phyloP scores from a whole-genome alignment of 2,329 filamentous ascomycete genomes.

The Mycogone perniciosa region DNA sequence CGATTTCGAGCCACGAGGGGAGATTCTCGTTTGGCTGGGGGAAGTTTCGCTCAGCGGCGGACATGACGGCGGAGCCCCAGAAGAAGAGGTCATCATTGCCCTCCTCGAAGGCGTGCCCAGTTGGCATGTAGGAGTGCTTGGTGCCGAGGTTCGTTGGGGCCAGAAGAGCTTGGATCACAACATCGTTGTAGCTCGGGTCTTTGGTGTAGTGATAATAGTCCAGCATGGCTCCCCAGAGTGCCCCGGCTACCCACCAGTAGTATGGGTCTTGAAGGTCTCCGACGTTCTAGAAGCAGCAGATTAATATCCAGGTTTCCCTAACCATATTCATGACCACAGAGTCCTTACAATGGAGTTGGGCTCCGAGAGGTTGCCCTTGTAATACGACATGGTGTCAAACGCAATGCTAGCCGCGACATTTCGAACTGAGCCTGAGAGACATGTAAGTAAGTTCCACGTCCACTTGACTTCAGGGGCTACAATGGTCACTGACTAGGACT shows the following conservation, averaged over 20 bases:
- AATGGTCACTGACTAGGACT: slow-evolving; percentile 18
- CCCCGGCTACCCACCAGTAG: slow-evolving; percentile 63
- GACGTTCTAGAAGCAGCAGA: slow-evolving; percentile 35
- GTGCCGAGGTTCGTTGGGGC: slow-evolving; percentile 51
- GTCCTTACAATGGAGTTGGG: slow-evolving; percentile 38
- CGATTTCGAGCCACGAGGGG: slow-evolving; percentile 61
- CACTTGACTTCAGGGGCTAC: background rate
- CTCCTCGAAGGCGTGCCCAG: slow-evolving; percentile 50
- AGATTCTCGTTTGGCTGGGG: slow-evolving; percentile 51
- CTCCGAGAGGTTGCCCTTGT: slow-evolving; percentile 52
- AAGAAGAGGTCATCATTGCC: slow-evolving; percentile 73
- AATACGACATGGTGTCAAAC: slow-evolving; percentile 56
- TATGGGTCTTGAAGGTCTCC: slow-evolving; percentile 60
- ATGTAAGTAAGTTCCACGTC: background rate
- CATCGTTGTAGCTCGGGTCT: slow-evolving; percentile 55
- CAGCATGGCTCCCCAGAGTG: slow-evolving; percentile 60
- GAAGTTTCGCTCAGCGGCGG: slow-evolving; percentile 63
- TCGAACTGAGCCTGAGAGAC: slow-evolving; percentile 51
- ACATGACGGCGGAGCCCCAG: slow-evolving; percentile 62
- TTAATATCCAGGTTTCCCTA: background rate
- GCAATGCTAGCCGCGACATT: slow-evolving; percentile 55
- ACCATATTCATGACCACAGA: background rate
- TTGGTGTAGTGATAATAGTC: slow-evolving; percentile 64
- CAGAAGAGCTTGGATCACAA: slow-evolving; percentile 52
- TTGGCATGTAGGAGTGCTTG: slow-evolving; percentile 53